Conservation (phyloP, 805 yeast genomes). For the Naumovozyma baii region DNA sequence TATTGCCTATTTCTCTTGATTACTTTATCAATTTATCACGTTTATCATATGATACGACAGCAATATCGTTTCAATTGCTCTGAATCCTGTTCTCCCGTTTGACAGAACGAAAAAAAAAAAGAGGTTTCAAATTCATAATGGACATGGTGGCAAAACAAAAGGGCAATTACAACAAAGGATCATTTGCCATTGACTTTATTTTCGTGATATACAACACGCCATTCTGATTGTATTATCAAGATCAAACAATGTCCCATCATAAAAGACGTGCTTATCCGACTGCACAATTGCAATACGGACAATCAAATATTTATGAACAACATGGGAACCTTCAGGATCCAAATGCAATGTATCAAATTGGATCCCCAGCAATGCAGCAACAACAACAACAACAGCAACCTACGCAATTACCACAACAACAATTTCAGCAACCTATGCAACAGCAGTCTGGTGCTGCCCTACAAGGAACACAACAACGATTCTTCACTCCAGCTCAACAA, state of each 20-base stretch:
- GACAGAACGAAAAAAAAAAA: no score
- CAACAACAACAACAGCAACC: constrained; percentile 6
- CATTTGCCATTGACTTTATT: no score
- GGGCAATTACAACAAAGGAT: not conserved
- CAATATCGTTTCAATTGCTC: no score
- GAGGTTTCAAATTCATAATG: not conserved
- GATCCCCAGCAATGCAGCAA: not conserved
- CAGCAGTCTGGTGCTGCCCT: constrained; percentile 9
- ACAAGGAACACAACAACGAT: constrained; percentile 2
- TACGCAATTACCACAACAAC: constrained; percentile 1
- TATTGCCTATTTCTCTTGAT: no score
- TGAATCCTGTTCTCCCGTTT: no score
- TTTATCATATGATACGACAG: no score
- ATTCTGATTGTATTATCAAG: no score
- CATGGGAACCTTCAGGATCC: not conserved
- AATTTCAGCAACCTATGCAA: constrained; percentile 7
- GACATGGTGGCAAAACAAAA: not conserved
- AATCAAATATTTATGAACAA: constrained; percentile 1
- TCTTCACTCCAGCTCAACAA: constrained; percentile 24
- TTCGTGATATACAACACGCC: no score
- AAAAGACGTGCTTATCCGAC: constrained; percentile 42
- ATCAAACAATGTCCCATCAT: constrained; percentile 5
- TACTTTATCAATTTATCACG: no score
- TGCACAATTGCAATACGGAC: constrained; percentile 34
- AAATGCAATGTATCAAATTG: not conserved